Base-by-base conservation (phyloP, 805 yeast genomes). In the Spathaspora girioi region DNA sequence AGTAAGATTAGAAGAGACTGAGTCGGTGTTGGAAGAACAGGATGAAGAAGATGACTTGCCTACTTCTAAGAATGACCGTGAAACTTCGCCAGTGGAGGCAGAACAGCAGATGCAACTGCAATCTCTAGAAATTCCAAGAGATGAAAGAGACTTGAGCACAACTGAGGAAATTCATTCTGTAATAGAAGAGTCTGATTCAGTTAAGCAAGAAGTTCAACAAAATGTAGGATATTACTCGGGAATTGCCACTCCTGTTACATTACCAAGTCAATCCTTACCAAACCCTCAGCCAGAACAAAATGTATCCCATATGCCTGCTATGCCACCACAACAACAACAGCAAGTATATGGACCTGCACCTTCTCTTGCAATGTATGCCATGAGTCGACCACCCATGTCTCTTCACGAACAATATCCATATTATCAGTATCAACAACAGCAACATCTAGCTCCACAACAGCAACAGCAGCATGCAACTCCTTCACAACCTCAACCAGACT, bases 341-440 rank as follows among this genome's bases (percentile, higher is more conserved):
- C 27, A 40, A 15, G 12, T 41, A 43, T 20, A 20, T 40, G 46
- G 43, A 32, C 26, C 31, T 32, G 9, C 41, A 3, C 41, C 40
- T 18, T 42, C 44, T 23, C 27, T 23, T 11, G 44, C 44, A 20
- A 42, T 42, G 26, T 42, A 42, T 29, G 38, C 44, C 44, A 42
- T 42, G 44, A 23, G 44, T 20, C 47, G 27, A 45, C 40, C 47
- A 4, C 26, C 26, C n/a, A n/a, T n/a, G n/a, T n/a, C n/a, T 15
- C 6, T 11, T 9, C 47, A 5, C 14, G 40, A 20, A 23, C 29
- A 19, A 42, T 42, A 42, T 42, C 44, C 9, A 18, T 42, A 31
- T 46, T 38, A 47, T 20, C 50, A 20, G 14, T 29, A 35, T 19
- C 50, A 38, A 4, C 31, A 19, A 44, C 47, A 29, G 20, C 23